Conservation (phyloP, 257 asterid genomes). For the Gentiana dahurica region DNA sequence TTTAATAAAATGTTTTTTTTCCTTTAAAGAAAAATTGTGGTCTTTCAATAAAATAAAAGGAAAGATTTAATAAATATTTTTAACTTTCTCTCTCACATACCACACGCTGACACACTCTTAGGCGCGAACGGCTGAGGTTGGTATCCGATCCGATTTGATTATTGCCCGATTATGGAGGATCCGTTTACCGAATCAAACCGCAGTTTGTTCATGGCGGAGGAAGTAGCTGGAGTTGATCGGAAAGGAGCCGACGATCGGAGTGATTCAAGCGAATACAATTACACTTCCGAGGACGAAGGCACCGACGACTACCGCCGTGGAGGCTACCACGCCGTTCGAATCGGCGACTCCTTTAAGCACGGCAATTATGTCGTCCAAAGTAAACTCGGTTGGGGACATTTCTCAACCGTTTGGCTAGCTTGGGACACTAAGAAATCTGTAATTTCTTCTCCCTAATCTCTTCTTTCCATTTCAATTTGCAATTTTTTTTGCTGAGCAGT, state of each 20-base stretch:
- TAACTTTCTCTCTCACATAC: not conserved
- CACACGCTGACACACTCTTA: not conserved
- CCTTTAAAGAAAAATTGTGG: too few species aligned
- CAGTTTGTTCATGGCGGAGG: slow-evolving; percentile 21
- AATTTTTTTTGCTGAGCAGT: not conserved
- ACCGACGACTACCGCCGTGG: slow-evolving; percentile 79
- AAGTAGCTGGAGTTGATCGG: too few species aligned
- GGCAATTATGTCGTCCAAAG: too few species aligned
- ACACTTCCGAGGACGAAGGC: slow-evolving; percentile 93
- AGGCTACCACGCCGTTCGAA: too few species aligned
- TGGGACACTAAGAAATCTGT: too few species aligned
- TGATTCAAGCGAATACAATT: slow-evolving; percentile 37
- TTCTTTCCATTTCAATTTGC: slow-evolving; percentile 81
- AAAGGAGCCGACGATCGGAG: too few species aligned
- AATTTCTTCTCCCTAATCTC: slow-evolving; percentile 76
- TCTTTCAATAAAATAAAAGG: too few species aligned
- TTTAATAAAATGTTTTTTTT: too few species aligned
- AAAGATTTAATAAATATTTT: too few species aligned
- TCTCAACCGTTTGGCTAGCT: too few species aligned
- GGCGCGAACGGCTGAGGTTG: slow-evolving; percentile 4
- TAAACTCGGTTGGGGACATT: too few species aligned
- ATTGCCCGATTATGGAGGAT: slow-evolving; percentile 10
- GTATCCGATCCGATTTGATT: not conserved
- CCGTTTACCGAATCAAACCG: slow-evolving; percentile 37
- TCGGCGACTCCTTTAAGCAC: too few species aligned